Evolutionary conservation across 768 basidiomycete genomes (phyloP).

Genomic region (Lepiota venenata): DNA sequence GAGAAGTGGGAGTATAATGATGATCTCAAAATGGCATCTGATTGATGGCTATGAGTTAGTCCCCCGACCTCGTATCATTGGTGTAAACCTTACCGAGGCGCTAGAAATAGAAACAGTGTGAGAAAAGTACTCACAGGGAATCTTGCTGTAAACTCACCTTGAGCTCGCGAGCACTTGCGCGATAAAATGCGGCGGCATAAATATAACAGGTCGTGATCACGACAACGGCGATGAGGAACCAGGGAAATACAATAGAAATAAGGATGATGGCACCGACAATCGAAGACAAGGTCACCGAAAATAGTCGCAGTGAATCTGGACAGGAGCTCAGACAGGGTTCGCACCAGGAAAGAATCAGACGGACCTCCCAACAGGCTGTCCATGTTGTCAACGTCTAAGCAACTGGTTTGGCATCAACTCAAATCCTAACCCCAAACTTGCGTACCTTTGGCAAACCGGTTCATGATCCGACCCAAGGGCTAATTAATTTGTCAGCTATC

Average conservation of each 20-base stretch:
- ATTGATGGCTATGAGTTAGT: background rate
- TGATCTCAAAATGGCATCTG: constrained; percentile 82
- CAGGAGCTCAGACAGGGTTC: background rate
- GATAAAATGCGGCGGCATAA: constrained; percentile 79
- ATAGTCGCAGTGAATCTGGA: constrained; percentile 70
- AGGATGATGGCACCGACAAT: constrained; percentile 78
- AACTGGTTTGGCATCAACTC: constrained; percentile 2
- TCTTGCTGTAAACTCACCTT: constrained; percentile 44
- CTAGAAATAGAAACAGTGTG: constrained; percentile 25
- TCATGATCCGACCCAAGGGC: constrained; percentile 87
- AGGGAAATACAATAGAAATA: constrained; percentile 74
- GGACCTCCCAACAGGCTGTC: constrained; percentile 67
- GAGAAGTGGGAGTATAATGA: constrained; percentile 91
- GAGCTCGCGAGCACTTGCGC: constrained; percentile 81
- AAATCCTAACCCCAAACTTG: background rate
- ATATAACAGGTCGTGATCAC: constrained; percentile 58
- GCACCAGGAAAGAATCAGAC: constrained; percentile 1
- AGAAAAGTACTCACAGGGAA: background rate
- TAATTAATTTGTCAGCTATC: constrained; percentile 22
- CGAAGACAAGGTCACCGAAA: constrained; percentile 55
- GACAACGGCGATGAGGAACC: constrained; percentile 77
- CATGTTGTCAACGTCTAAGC: constrained; percentile 70
- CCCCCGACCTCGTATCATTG: background rate
- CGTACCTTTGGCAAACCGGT: constrained; percentile 79
- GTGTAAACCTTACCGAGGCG: constrained; percentile 42